Evolutionary conservation across 768 basidiomycete species (phyloP), one percentile per base, ranked within the genome.

Genomic region (Agaricus sinodeliciosus): DNA sequence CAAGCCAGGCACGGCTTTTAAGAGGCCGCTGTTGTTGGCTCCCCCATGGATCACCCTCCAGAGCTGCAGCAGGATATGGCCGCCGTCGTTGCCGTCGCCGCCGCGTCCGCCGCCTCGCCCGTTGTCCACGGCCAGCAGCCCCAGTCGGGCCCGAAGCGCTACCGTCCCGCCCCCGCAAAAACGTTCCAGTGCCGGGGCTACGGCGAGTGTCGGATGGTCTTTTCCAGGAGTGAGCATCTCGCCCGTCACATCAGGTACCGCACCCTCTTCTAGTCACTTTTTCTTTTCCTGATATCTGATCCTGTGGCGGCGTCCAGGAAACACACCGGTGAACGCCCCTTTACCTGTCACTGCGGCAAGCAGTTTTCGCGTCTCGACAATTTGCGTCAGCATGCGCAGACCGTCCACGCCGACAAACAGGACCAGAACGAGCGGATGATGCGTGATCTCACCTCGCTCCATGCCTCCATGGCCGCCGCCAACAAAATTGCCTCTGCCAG

Each of bases 331-430:
- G 95, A 97, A 66, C 84, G 94, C 16, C 95, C 95, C 15, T 98
- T 98, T 69, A 81, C 84, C 37, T 98, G 95, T 63, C 94, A 97
- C 65, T 98, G 95, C 73, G 80, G 84, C 11, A 94, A 95, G 68
- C 87, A 94, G 59, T 97, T 97, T 65, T 94, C 92, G 4, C 84
- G 95, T 11, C 84, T 98, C 65, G 95, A 98, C 71, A 98, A 98
- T 64, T 80, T 98, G 2, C 85, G 95, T 43, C 95, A 98, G 65
- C 95, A 98, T 67, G 91, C 94, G 0, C 90, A 94, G 76, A 95
- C 94, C 4, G 94, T 96, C 0, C 95, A 98, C 62, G 84, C 92
- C n/a, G 93, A 96, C 66, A 90, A 91, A 73, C 82, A 82, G 66
- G 87, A 88, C 0, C 80, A 84, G 69, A 94, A 94, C 72, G 88